phyloP scores from a whole-genome alignment of 2,329 filamentous ascomycete genomes.

The Catunica adiposa region DNA sequence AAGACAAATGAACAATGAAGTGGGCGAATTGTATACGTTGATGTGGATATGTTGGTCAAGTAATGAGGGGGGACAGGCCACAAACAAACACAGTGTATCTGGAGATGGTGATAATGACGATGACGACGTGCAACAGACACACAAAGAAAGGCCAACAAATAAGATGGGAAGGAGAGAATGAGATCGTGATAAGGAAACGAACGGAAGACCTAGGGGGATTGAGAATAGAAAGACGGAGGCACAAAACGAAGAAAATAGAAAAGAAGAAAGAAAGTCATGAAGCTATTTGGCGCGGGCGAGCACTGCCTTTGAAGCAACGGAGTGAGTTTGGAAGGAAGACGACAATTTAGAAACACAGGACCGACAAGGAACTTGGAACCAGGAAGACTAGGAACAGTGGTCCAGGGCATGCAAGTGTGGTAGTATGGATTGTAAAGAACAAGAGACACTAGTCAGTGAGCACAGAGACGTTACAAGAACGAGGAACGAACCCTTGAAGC shows the following conservation, averaged over 20 bases:
- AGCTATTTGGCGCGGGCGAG: background rate
- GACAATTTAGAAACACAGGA: background rate
- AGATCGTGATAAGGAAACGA: conserved; percentile 2
- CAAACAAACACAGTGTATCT: background rate
- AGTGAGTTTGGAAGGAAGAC: background rate
- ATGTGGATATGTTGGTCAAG: conserved; percentile 2
- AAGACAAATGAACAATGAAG: conserved; percentile 2
- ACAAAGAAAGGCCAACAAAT: background rate
- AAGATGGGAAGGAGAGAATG: background rate
- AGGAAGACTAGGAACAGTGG: conserved; percentile 3
- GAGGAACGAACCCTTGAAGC: background rate
- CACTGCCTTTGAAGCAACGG: conserved; percentile 7
- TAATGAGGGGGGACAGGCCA: background rate
- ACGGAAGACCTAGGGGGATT: conserved; percentile 3
- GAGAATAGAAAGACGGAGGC: conserved; percentile 1
- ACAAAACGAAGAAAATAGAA: background rate
- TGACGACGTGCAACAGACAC: background rate
- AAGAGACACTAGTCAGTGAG: background rate
- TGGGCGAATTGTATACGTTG: background rate
- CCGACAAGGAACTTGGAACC: background rate
- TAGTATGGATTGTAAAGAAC: background rate
- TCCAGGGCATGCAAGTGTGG: conserved; percentile 1
- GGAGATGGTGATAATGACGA: background rate
- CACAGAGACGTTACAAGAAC: background rate
- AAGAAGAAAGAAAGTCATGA: background rate